Base-by-base conservation (phyloP, 106 monocot species). In the Acanthochlamys bracteata region DNA sequence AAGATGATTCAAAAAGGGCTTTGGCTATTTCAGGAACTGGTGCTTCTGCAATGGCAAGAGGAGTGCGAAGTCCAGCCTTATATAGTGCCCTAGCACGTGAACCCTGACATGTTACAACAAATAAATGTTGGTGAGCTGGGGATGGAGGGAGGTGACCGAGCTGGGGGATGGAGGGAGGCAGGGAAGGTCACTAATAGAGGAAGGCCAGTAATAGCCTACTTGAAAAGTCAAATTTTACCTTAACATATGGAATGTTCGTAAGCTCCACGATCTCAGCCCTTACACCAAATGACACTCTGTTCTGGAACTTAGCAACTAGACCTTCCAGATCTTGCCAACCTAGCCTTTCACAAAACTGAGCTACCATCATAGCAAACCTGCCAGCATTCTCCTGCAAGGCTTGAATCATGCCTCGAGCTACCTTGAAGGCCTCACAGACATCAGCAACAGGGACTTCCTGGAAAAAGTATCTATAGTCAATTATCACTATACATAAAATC, bases 371-470 rank as follows among this genome's bases (percentile, higher is more conserved):
- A 64, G 96, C 88, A 85, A 98, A 98, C 55, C 96, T 87, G 25
- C 96, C 96, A 67, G 96, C 90, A 85, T 85, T 91, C 85, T 98
- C 96, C 73, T 98, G 96, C 61, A 98, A 78, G 13, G 82, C 75
- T 69, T 98, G 96, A 59, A 98, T 85, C 91, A 83, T 85, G 39
- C 96, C 96, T 81, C 96, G 84, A 55, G 96, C 80, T 69, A 98
- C 96, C 74, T 85, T 98, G 39, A 88, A 98, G 66, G 85, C 75
- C 61, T 88, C 88, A 73, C 96, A 98, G 60, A 98, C 96, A 85
- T 91, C 91, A 75, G 68, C 24, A 63, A 98, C 80, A 20, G 91
- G 85, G 57, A 85, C 70, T 71, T 98, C 96, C 96, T 98, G 71
- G 3, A 19, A 73, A 67, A 24, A 24, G 7, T 27, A 12, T 3